phyloP scores from a whole-genome alignment of 2,329 filamentous ascomycete species.

The Calonectria pauciramosa region DNA sequence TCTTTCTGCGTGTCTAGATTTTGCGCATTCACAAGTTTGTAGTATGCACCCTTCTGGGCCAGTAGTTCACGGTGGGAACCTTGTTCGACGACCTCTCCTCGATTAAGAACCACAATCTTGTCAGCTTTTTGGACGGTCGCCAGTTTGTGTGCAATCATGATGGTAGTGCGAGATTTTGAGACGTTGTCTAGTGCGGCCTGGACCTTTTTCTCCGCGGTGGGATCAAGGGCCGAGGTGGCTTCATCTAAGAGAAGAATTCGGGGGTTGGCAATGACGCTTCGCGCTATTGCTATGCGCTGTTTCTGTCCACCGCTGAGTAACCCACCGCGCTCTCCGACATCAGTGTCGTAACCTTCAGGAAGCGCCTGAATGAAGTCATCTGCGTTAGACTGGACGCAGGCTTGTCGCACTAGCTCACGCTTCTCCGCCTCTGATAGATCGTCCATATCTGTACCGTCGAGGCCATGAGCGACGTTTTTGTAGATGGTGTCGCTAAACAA shows the following conservation, averaged over 20 bases:
- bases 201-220: slow-evolving; percentile 60
- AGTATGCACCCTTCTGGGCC: slow-evolving; percentile 60
- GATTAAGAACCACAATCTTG: slow-evolving; percentile 72
- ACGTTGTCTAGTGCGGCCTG: slow-evolving; percentile 67
- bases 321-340: slow-evolving; percentile 26
- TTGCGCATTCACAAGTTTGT: slow-evolving; percentile 59
- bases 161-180: slow-evolving; percentile 70
- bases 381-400: slow-evolving; percentile 27
- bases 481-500: slow-evolving; percentile 61
- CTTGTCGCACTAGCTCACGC: slow-evolving; percentile 9
- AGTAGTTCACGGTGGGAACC: slow-evolving; percentile 68
- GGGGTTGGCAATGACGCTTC: slow-evolving; percentile 54
- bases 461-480: slow-evolving; percentile 52
- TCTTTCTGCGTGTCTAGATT: slow-evolving; percentile 34
- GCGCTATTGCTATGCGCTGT: slow-evolving; percentile 32
- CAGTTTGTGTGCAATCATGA: slow-evolving; percentile 73
- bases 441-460: slow-evolving; percentile 52
- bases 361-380: slow-evolving; percentile 33
- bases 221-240: slow-evolving; percentile 69
- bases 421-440: neutral
- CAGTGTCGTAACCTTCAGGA: slow-evolving; percentile 28
- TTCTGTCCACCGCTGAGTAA: slow-evolving; percentile 32
- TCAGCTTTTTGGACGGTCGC: slow-evolving; percentile 71
- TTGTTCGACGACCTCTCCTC: slow-evolving; percentile 70
- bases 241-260: slow-evolving; percentile 75